These are phyloP conservation scores for Diaporthe capsici DNA, from an alignment of 2,329 filamentous ascomycete genomes.

Conservation along the genomic window DNA sequence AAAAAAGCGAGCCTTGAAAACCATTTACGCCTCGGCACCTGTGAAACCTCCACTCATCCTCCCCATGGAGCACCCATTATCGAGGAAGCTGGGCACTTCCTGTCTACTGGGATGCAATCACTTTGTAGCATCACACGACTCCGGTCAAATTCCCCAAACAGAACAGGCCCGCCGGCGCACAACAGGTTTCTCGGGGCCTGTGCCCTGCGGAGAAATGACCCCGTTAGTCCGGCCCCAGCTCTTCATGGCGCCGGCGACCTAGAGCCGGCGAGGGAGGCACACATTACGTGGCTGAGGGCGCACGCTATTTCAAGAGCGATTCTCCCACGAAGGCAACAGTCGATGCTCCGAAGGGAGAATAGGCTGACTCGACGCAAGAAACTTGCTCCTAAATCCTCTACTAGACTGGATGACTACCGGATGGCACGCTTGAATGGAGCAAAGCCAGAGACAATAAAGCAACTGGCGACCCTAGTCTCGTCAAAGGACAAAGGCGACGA, in stretches of 20 bases:
- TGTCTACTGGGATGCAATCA: neutral
- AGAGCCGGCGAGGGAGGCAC: neutral
- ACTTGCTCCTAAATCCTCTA: neutral
- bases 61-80: neutral
- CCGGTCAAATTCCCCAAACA: neutral
- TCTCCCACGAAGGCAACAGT: too few species aligned
- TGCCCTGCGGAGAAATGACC: neutral
- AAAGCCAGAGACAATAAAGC: neutral
- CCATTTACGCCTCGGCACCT: neutral
- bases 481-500: neutral
- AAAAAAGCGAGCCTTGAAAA: too few species aligned
- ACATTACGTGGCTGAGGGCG: neutral
- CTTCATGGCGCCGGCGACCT: neutral
- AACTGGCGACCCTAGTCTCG: neutral
- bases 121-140: neutral
- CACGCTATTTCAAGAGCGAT: too few species aligned
- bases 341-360: neutral
- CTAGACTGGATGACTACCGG: neutral
- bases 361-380: neutral
- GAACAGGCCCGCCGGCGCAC: too few species aligned
- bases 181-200: neutral
- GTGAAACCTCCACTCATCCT: neutral
- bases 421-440: neutral
- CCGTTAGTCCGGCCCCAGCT: neutral
- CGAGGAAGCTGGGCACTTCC: neutral